phyloP scores from a whole-genome alignment of 1,139 yeast species.

The Suhomyces panamericanus region DNA sequence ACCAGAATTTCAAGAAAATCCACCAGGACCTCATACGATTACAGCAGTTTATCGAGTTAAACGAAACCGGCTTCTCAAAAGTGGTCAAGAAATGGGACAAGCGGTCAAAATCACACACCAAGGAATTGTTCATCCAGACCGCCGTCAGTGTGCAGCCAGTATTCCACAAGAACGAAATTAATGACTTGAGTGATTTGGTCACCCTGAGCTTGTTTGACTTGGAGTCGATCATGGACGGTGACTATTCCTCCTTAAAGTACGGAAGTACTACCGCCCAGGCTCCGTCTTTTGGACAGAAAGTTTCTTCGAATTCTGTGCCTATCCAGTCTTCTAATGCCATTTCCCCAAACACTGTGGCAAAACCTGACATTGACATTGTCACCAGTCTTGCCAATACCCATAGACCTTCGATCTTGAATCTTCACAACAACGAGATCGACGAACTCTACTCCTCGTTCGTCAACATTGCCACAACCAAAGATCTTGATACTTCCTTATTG shows the following conservation, averaged over 20 bases:
- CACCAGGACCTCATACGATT: conserved; percentile 84
- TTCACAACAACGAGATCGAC: conserved; percentile 49
- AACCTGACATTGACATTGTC: conserved; percentile 4
- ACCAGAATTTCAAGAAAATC: conserved; percentile 86
- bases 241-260: conserved; percentile 39
- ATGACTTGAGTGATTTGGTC: conserved; percentile 80
- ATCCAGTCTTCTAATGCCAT: not conserved
- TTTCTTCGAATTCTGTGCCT: not conserved
- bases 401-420: conserved; percentile 18
- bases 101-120: conserved; percentile 90
- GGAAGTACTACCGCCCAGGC: not conserved
- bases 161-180: conserved; percentile 85
- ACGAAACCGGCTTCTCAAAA: conserved; percentile 93
- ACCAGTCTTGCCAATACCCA: conserved; percentile 9
- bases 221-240: conserved; percentile 86
- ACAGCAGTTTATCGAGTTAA: conserved; percentile 90
- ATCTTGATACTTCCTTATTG: conserved; percentile 44
- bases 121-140: conserved; percentile 84
- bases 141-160: conserved; percentile 97
- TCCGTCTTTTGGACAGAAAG: not conserved
- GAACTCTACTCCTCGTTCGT: conserved; percentile 69
- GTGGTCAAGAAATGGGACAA: conserved; percentile 98
- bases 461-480: conserved; percentile 53
- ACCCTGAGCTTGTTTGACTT: conserved; percentile 76
- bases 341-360: conserved; percentile 1